Evolutionary conservation across 2,329 filamentous ascomycete species (phyloP), one percentile per base, ranked within the genome.

Genomic region (Laburnicola sp.): DNA sequence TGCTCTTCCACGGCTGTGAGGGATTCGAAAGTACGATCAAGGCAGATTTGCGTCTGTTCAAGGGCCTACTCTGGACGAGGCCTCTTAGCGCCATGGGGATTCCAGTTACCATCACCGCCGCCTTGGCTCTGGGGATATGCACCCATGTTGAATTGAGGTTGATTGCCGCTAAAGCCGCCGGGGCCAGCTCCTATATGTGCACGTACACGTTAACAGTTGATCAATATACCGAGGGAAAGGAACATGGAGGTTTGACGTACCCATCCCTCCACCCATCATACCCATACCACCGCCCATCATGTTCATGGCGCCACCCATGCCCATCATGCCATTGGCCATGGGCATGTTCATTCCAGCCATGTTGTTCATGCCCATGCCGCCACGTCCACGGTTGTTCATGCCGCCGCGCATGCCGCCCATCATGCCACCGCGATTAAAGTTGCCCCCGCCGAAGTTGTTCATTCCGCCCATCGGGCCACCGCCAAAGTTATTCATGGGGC

Each of bases 11-110:
- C 16, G 16, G 16, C 16, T 16, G 16, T 16, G 16, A 16, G 16
- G 16, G 16, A 16, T 16, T 16, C 16, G 16, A 16, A 16, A 16
- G 16, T 16, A 16, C 16, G 16, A 16, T 16, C 16, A 16, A 7
- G 23, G 11, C 11, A 25, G 16, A 34, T 10, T 23, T 43, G 32
- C 6, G 28, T 42, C 26, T 25, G 37, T 26, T 6, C 23, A 27
- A 31, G n/a, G 11, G 28, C 30, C 45, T 75, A 83, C 62, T 92
- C 89, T 54, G 88, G 88, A 56, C 89, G 82, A 59, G 88, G 86
- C 59, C 89, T 81, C 76, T 94, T 94, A 3, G 86, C 85, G 27
- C 88, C 88, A 61, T 93, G 89, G 4, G 89, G 89, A 65, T 93
- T 93, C 79, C 88, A 89, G 73, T 84, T 85, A 48, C 86, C 86